Evolutionary conservation across 2,329 filamentous ascomycete species (phyloP), one percentile per base, ranked within the genome.

Genomic region (Verticillium tricorpus): DNA sequence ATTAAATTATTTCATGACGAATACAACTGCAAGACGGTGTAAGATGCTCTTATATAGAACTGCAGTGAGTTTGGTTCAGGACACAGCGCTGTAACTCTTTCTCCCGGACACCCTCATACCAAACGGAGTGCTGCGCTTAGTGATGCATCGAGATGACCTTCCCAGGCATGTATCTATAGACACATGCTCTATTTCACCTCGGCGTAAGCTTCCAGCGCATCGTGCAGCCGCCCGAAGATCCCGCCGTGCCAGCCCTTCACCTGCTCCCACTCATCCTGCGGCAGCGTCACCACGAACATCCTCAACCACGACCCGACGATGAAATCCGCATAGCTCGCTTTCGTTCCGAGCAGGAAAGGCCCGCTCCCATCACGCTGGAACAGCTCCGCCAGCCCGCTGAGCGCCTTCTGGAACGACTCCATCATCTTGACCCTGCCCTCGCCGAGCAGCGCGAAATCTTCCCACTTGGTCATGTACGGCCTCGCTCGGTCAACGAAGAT

Each of bases 291-390:
- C 4, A 66, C 63, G 60, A 78, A 66, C 78, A 84, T 82, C 6
- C 76, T 73, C 69, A 87, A 61, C 84, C 85, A 87, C 0, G 73
- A 82, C 1, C 83, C 84, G 1, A 87, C 78, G 37, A 86, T 83
- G 0, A 85, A 67, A 67, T 87, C 85, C 1, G 82, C 83, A 73
- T 86, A 85, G 55, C 68, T 79, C 1, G 77, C 74, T 67, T 65
- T 67, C 1, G 64, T 57, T 0, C 82, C 83, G 2, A 83, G 72
- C 1, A 86, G 28, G 57, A 82, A 86, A 0, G 82, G 80, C 7
- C 83, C 82, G 14, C 63, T 71, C 0, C 65, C 56, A 57, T 82
- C 75, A 54, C 25, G 62, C 3, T 17, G 32, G 34, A 79, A 85
- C 2, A 81, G 61, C 63, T 69, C 72, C 0, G 76, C 78, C 40